Percentiles rank a stretch among this genome's conserved stretches.
Evolutionary conservation across 768 basidiomycete genomes (phyloP).

Genomic region (Rhodosporidiobolus sp.): DNA sequence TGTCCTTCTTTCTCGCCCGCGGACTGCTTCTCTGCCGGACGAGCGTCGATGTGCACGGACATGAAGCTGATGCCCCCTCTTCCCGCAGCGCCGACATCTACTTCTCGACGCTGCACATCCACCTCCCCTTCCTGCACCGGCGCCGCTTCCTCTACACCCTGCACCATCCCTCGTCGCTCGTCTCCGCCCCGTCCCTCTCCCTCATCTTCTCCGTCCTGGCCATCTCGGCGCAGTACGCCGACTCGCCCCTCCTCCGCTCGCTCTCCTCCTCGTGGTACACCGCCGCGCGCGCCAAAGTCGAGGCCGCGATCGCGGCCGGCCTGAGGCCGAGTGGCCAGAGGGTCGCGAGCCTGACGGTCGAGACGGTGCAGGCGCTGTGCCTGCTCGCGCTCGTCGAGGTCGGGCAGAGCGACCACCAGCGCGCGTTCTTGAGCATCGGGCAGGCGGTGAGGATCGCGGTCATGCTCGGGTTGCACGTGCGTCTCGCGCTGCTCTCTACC

Average conservation of each 20-base stretch:
- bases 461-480: conserved; percentile 33
- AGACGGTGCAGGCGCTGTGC: conserved; percentile 34
- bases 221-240: conserved; percentile 28
- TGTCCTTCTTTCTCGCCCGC: too few species aligned
- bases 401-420: conserved; percentile 38
- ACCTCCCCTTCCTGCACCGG: conserved; percentile 39
- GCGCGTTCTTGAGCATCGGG: conserved; percentile 35
- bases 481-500: neutral
- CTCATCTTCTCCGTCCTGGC: conserved; percentile 38
- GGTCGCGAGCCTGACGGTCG: conserved; percentile 30
- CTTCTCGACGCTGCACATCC: conserved; percentile 32
- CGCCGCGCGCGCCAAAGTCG: conserved; percentile 24
- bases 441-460: conserved; percentile 37
- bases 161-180: conserved; percentile 24
- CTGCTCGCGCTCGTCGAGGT: conserved; percentile 32
- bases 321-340: neutral
- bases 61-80: neutral
- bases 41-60: too few species aligned
- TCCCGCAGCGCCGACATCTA: conserved; percentile 30
- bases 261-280: conserved; percentile 19
- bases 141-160: conserved; percentile 39
- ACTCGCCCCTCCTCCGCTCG: conserved; percentile 9
- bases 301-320: conserved; percentile 23
- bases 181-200: conserved; percentile 24
- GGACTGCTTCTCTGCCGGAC: neutral